Evolutionary conservation across 306 rosid genomes (phyloP).

Genomic region (Pyrus betulifolia): DNA sequence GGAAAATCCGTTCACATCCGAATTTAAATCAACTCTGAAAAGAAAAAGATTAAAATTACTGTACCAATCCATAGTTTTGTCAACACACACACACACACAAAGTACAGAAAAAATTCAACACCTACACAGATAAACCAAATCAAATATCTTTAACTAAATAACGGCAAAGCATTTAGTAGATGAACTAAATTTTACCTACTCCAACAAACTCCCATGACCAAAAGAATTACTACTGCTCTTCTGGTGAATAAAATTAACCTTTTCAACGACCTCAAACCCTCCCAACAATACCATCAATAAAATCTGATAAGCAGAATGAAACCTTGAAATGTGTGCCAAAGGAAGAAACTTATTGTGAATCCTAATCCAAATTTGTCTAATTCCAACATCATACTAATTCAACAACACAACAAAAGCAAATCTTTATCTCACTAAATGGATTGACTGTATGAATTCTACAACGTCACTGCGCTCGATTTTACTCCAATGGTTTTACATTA

Average conservation of each 20-base stretch:
- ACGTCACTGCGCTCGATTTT: too few species aligned
- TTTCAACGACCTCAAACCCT: conserved; percentile 9
- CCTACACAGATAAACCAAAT: not conserved
- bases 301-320: not conserved
- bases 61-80: not conserved
- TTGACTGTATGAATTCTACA: too few species aligned
- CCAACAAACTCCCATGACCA: not conserved
- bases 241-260: conserved; percentile 10
- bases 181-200: conserved; percentile 5
- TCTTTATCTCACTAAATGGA: not conserved
- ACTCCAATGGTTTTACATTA: too few species aligned
- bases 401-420: not conserved
- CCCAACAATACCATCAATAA: not conserved
- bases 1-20: conserved; percentile 5
- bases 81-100: not conserved
- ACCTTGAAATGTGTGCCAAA: not conserved
- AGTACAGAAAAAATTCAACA: not conserved
- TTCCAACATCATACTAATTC: not conserved
- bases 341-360: not conserved
- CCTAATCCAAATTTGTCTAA: not conserved
- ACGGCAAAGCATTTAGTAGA: conserved; percentile 2
- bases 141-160: not conserved
- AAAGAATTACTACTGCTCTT: not conserved
- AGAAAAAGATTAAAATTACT: not conserved
- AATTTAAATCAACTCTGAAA: conserved; percentile 28